phyloP scores from a whole-genome alignment of 352 stramenopile genomes.

The Phytophthora idaei region DNA sequence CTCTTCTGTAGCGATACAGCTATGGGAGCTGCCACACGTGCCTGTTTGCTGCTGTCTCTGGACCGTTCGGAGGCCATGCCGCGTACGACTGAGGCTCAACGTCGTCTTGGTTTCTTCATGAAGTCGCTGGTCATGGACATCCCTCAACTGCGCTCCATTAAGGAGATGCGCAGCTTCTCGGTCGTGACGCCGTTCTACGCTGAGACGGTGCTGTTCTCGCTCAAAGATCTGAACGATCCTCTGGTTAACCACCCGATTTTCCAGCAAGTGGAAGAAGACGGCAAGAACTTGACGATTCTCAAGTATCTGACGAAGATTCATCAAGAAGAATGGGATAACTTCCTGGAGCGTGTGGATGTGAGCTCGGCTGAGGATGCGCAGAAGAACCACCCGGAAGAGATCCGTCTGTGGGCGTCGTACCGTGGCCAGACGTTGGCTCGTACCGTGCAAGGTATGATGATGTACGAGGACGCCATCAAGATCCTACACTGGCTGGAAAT shows the following conservation, averaged over 20 bases:
- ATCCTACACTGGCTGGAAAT: conserved; percentile 89
- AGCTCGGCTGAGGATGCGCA: conserved; percentile 74
- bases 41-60: conserved; percentile 67
- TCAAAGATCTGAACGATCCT: conserved; percentile 81
- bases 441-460: conserved; percentile 87
- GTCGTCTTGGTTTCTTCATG: conserved; percentile 87
- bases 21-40: conserved; percentile 74
- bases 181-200: conserved; percentile 86
- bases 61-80: conserved; percentile 76
- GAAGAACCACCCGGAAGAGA: conserved; percentile 72
- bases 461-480: conserved; percentile 89
- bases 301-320: conserved; percentile 89
- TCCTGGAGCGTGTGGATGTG: conserved; percentile 82
- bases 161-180: conserved; percentile 87
- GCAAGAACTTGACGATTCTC: conserved; percentile 85
- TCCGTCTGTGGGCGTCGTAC: conserved; percentile 84
- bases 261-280: conserved; percentile 81
- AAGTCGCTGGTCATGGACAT: conserved; percentile 90
- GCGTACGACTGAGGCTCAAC: conserved; percentile 62
- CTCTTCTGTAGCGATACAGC: conserved; percentile 74
- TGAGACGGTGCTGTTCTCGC: conserved; percentile 82
- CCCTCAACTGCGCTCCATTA: conserved; percentile 76
- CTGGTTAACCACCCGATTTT: conserved; percentile 88
- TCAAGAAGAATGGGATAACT: conserved; percentile 87
- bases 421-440: conserved; percentile 79